Evolutionary conservation across 352 stramenopile species (phyloP).

Genomic region (Pythium oligandrum): DNA sequence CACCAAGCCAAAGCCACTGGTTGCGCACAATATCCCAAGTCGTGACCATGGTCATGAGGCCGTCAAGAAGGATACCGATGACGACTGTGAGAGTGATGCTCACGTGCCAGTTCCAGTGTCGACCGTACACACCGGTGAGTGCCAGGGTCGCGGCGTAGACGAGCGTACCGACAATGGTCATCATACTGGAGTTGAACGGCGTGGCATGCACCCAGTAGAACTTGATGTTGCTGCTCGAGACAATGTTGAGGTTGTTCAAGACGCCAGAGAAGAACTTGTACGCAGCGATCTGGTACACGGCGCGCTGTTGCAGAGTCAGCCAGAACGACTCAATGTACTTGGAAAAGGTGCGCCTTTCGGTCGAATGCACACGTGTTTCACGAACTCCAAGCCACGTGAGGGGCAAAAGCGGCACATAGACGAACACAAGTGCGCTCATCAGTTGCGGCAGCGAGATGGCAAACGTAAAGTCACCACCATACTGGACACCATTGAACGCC

Average conservation of each 20-base stretch:
- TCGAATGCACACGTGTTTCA: conserved; percentile 12
- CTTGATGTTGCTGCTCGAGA: conserved; percentile 12
- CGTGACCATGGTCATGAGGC: conserved; percentile 18
- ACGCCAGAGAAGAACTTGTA: conserved; percentile 23
- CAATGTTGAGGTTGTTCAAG: conserved; percentile 19
- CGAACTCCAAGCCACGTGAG: conserved; percentile 25
- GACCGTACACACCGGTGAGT: conserved; percentile 13
- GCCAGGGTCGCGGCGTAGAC: conserved; percentile 11
- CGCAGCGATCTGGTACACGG: conserved; percentile 23
- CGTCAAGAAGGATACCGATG: conserved; percentile 13
- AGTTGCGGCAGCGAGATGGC: conserved; percentile 14
- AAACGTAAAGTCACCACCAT: conserved; percentile 23
- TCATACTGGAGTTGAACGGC: conserved; percentile 16
- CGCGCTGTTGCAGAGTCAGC: conserved; percentile 19
- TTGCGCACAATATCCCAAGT: conserved; percentile 21
- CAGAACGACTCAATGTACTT: conserved; percentile 22
- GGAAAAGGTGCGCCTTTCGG: conserved; percentile 6
- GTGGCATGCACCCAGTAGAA: conserved; percentile 18
- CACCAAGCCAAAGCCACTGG: conserved; percentile 20
- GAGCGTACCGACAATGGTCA: conserved; percentile 11
- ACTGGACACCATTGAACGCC: conserved; percentile 19
- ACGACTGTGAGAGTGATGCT: conserved; percentile 13
- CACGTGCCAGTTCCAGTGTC: conserved; percentile 23
- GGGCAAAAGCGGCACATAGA: conserved; percentile 15
- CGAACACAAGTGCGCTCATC: conserved; percentile 13